Conservation (phyloP, 257 asterid genomes). For the Capsicum chinense region DNA sequence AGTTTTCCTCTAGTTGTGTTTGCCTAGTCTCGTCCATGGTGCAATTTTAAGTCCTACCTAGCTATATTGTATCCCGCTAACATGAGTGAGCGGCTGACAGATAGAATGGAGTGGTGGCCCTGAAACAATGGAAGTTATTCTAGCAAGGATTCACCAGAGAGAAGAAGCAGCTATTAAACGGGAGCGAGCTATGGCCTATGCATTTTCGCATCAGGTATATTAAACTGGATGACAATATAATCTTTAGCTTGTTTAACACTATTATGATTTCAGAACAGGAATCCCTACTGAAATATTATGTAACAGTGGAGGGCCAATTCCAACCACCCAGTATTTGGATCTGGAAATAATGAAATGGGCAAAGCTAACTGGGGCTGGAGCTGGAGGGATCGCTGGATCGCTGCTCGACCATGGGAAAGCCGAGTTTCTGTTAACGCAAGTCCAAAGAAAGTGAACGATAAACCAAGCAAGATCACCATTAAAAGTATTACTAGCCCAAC, state of each 20-base stretch:
- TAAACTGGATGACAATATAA: not conserved
- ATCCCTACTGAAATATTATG: slow-evolving; percentile 24
- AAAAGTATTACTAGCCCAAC: slow-evolving; percentile 49
- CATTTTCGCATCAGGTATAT: slow-evolving; percentile 87
- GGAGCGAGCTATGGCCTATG: slow-evolving; percentile 93
- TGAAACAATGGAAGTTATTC: slow-evolving; percentile 71
- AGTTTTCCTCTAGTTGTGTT: not conserved
- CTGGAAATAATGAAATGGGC: slow-evolving; percentile 56
- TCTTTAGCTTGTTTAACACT: not conserved
- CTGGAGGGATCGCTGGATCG: slow-evolving; percentile 95
- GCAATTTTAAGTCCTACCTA: not conserved
- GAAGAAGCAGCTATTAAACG: slow-evolving; percentile 92
- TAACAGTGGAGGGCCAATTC: slow-evolving; percentile 89
- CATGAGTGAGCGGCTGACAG: slow-evolving; percentile 47
- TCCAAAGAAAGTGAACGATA: slow-evolving; percentile 54
- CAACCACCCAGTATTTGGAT: slow-evolving; percentile 53
- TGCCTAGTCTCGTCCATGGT: not conserved
- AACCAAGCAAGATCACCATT: slow-evolving; percentile 41
- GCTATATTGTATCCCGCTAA: slow-evolving; percentile 4
- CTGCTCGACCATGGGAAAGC: slow-evolving; percentile 98
- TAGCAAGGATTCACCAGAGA: slow-evolving; percentile 82
- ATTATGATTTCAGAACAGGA: not conserved
- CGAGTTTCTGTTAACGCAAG: slow-evolving; percentile 54
- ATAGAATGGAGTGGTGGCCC: slow-evolving; percentile 91
- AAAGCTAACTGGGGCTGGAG: slow-evolving; percentile 96